These are phyloP conservation scores for Mycena citricolor DNA, from an alignment of 1,284 basidiomycete genomes.

Conservation along the genomic window DNA sequence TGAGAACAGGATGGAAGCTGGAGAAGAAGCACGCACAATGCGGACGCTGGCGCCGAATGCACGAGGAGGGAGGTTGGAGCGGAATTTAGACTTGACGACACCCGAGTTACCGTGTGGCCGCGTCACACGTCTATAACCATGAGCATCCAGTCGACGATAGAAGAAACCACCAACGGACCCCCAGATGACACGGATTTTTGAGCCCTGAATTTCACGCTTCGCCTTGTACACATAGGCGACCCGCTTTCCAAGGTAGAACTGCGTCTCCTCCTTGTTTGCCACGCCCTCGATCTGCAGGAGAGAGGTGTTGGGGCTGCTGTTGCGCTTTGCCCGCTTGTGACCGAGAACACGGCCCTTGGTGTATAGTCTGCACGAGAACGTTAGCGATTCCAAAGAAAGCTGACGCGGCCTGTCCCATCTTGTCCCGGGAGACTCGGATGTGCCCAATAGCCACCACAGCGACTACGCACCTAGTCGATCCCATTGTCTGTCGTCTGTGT, in stretches of 20 bases:
- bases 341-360: constrained; percentile 95
- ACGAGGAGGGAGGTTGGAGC: constrained; percentile 93
- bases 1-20: constrained; percentile 10
- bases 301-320: constrained; percentile 92
- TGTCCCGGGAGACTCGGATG: too few relatives aligned
- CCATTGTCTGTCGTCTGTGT: constrained; percentile 14
- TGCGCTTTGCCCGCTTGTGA: constrained; percentile 98
- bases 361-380: constrained; percentile 72
- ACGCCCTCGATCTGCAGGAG: constrained; percentile 98
- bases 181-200: constrained; percentile 96
- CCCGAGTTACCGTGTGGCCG: constrained; percentile 94
- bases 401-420: too few relatives aligned
- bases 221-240: constrained; percentile 98
- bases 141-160: constrained; percentile 38
- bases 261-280: constrained; percentile 88
- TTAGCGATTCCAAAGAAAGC: constrained; percentile 12
- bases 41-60: constrained; percentile 94
- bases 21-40: constrained; percentile 63
- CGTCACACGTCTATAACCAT: constrained; percentile 71
- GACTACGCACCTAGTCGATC: constrained; percentile 15
- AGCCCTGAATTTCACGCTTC: constrained; percentile 89
- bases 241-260: constrained; percentile 99
- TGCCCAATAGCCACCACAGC: background rate
- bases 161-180: constrained; percentile 54
- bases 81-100: constrained; percentile 98